Evolutionary conservation across 2,329 filamentous ascomycete species (phyloP), one percentile per base, ranked within the genome.

Genomic region (Fusarium circinatum): DNA sequence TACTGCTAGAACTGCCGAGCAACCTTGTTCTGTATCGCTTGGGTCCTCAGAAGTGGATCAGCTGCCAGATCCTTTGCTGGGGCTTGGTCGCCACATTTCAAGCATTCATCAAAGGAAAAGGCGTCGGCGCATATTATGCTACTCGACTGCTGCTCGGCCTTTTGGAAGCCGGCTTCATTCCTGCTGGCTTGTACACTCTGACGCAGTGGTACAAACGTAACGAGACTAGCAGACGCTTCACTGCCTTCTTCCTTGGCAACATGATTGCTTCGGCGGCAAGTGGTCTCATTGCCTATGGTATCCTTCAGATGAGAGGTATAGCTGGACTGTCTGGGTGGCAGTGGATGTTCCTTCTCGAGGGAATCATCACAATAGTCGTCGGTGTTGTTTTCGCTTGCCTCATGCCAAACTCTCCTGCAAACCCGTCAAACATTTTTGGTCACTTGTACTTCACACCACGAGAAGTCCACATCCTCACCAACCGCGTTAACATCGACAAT

Each of bases 161-260:
- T 39, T 20, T 51, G 24, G 56, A 59, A 38, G 56, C 56, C 3
- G 56, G 56, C 10, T 59, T 59, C 5, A 59, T 59, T 52, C 85
- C 85, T 8, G 85, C 83, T 4, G 84, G 83, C 26, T 76, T 86
- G 6, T 86, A 82, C 73, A 85, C 85, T 1, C 79, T 86, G 6
- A 85, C 84, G 0, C 79, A 81, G 9, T 86, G 84, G 84, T 86
- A 86, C 64, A 86, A 84, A 30, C 80, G 80, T 3, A 79, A 80
- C 11, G 84, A 86, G 66, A 85, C 82, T 0, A 83, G 82, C 36
- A 84, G 83, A 68, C 79, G 84, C 4, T 83, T 85, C 52, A 80
- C 83, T n/a, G 78, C 76, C 45, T 86, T 83, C 71, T 85, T 85
- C 59, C 80, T 86, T 26, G 84, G 84, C 10, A 86, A 85, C 48